Evolutionary conservation across 345 rosid genomes (phyloP), one percentile per base, ranked within the genome.

Genomic region (Salix purpurea): DNA sequence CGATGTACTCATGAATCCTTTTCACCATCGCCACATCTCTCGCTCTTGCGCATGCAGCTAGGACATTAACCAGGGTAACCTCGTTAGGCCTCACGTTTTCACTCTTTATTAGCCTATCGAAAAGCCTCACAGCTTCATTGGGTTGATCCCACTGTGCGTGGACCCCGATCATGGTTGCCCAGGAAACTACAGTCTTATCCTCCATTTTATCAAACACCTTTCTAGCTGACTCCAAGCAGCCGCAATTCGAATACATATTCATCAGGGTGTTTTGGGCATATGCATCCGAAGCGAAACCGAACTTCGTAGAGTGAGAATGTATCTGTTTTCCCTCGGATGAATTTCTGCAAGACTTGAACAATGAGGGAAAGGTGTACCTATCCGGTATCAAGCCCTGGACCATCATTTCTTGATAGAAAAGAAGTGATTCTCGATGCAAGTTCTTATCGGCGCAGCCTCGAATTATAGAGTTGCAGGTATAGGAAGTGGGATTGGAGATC

Each of bases 221-320:
- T 28, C 67, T 36, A 32, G 73, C 72, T 40, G 75, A 79, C 40
- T 76, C 73, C 70, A 73, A 72, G 70, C 73, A 64, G n/a, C 80
- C 60, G 8, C 80, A 79, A 19, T 39, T 73, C 2, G 85, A 79
- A 69, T 67, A 72, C 82, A 72, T 72, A 40, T 30, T 61, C 72
- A 76, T 71, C 78, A 79, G 72, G 61, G 79, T 78, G 50, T 82
- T 82, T 16, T 78, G 79, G 7, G 71, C 15, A 36, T 70, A 82
- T 13, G 48, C 21, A 78, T 82, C 85, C 0, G 76, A 82, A 67
- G 68, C 44, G 32, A 78, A 79, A 52, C 80, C 82, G 12, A 76
- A 26, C 77, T 76, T 75, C 19, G 64, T 76, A 19, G 77, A 74
- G 15, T 78, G 77, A 64, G 75, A 71, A 72, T 79, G 82, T 3